Conservation (phyloP, 805 yeast genomes). For the Candida xiaguanensis region DNA sequence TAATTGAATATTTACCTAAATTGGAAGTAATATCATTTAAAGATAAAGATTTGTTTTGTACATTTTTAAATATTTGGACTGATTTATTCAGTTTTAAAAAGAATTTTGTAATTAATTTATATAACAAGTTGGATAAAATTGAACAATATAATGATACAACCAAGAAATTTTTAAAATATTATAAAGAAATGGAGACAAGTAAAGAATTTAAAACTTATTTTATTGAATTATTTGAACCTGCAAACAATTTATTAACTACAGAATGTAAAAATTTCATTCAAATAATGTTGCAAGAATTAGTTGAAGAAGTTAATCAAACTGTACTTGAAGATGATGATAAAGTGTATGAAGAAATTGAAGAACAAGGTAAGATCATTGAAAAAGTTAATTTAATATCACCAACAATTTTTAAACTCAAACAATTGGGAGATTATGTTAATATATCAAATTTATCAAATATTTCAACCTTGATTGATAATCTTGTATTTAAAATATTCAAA, state of each 20-base stretch:
- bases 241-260: slow-evolving; percentile 15
- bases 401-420: slow-evolving; percentile 19
- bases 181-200: slow-evolving; percentile 14
- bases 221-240: slow-evolving; percentile 4
- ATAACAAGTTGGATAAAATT: slow-evolving; percentile 20
- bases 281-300: slow-evolving; percentile 21
- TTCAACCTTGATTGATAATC: slow-evolving; percentile 12
- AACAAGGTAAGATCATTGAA: slow-evolving; percentile 16
- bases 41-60: slow-evolving; percentile 13
- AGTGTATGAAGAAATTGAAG: slow-evolving; percentile 11
- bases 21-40: slow-evolving; percentile 21
- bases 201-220: slow-evolving; percentile 13
- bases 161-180: slow-evolving; percentile 21
- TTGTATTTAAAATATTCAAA: slow-evolving; percentile 17
- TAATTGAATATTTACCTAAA: slow-evolving; percentile 21
- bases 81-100: slow-evolving; percentile 15
- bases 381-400: slow-evolving; percentile 5
- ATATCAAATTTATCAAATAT: slow-evolving; percentile 11
- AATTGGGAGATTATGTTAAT: slow-evolving; percentile 19
- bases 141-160: slow-evolving; percentile 26
- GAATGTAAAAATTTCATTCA: slow-evolving; percentile 22
- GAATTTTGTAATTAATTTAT: slow-evolving; percentile 17
- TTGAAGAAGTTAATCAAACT: slow-evolving; percentile 15
- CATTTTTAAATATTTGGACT: slow-evolving; percentile 26
- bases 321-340: slow-evolving; percentile 12